phyloP scores from a whole-genome alignment of 1,284 basidiomycete genomes.

The Tremellales sp. region DNA sequence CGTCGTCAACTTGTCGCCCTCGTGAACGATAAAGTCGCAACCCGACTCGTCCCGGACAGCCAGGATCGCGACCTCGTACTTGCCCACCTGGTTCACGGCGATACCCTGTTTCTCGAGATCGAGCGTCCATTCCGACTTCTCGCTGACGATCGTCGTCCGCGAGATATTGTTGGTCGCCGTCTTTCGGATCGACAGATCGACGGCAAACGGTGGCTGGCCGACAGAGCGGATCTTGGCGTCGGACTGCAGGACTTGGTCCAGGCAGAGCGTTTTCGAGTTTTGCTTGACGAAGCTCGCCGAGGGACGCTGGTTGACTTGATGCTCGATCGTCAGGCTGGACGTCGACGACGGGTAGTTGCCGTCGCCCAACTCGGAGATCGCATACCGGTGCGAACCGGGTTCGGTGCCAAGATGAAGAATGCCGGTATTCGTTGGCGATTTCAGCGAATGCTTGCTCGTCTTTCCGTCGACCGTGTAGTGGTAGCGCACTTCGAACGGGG shows the following conservation, averaged over 20 bases:
- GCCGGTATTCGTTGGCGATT: constrained; percentile 75
- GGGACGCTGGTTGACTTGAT: constrained; percentile 72
- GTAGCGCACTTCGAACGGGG: constrained; percentile 74
- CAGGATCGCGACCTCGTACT: constrained; percentile 73
- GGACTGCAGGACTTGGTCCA: constrained; percentile 51
- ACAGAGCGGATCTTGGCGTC: constrained; percentile 65
- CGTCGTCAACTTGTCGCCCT: constrained; percentile 62
- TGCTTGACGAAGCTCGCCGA: constrained; percentile 68
- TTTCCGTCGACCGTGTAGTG: constrained; percentile 49
- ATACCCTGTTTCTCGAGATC: constrained; percentile 64
- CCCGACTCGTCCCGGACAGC: constrained; percentile 70
- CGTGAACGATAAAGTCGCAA: constrained; percentile 68
- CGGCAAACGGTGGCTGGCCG: constrained; percentile 82
- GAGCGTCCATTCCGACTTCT: constrained; percentile 61
- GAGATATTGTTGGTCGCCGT: constrained; percentile 64
- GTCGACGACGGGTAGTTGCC: constrained; percentile 63
- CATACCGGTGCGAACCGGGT: constrained; percentile 79
- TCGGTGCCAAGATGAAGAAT: constrained; percentile 78
- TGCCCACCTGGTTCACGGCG: constrained; percentile 69
- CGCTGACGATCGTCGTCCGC: constrained; percentile 55
- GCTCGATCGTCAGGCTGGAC: constrained; percentile 65
- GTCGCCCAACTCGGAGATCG: constrained; percentile 83
- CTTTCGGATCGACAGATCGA: constrained; percentile 71
- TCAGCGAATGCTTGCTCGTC: constrained; percentile 65
- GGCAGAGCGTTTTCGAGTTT: constrained; percentile 68